A percentile compares a stretch with the other conserved stretches of the same genome.
Evolutionary conservation across 768 basidiomycete genomes (phyloP).

Genomic region (Amanita exitialis): DNA sequence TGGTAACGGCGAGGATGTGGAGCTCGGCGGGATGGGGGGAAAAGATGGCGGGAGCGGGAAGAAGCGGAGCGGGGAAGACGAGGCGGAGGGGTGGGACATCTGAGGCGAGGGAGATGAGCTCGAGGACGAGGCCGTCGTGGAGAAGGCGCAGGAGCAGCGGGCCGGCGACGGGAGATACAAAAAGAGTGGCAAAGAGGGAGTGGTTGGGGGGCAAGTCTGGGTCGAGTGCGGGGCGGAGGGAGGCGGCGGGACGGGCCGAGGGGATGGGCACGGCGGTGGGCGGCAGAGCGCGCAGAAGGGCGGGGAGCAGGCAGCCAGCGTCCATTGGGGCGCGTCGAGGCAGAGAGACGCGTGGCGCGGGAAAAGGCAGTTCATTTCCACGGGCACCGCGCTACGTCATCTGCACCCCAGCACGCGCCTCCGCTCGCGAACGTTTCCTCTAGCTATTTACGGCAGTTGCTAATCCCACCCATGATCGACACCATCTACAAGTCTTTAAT

Average conservation of each 20-base stretch:
- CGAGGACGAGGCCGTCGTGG: slow-evolving; percentile 63
- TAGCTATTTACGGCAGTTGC: slow-evolving; percentile 4
- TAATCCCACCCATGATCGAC: slow-evolving; percentile 1
- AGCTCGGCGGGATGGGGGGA: slow-evolving; percentile 43
- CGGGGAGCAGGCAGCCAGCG: slow-evolving; percentile 33
- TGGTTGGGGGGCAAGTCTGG: slow-evolving; percentile 55
- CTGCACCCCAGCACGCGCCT: background rate
- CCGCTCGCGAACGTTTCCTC: background rate
- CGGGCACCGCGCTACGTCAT: slow-evolving; percentile 2
- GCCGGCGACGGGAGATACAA: slow-evolving; percentile 48
- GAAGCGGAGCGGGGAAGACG: slow-evolving; percentile 61
- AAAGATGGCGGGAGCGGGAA: slow-evolving; percentile 58
- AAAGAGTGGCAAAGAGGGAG: slow-evolving; percentile 52
- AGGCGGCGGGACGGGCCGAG: slow-evolving; percentile 40
- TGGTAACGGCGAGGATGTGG: slow-evolving; percentile 63
- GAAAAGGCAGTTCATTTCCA: slow-evolving; percentile 5
- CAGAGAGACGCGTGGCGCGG: background rate
- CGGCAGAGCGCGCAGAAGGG: slow-evolving; percentile 58
- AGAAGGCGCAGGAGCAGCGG: slow-evolving; percentile 66
- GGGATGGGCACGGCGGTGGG: slow-evolving; percentile 43
- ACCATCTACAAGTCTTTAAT: background rate
- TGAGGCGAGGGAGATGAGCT: slow-evolving; percentile 65
- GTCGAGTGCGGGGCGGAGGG: slow-evolving; percentile 21
- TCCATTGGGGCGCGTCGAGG: slow-evolving; percentile 1
- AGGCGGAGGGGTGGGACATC: slow-evolving; percentile 62